phyloP scores from a whole-genome alignment of 106 monocot genomes.

The Dioscorea alata region DNA sequence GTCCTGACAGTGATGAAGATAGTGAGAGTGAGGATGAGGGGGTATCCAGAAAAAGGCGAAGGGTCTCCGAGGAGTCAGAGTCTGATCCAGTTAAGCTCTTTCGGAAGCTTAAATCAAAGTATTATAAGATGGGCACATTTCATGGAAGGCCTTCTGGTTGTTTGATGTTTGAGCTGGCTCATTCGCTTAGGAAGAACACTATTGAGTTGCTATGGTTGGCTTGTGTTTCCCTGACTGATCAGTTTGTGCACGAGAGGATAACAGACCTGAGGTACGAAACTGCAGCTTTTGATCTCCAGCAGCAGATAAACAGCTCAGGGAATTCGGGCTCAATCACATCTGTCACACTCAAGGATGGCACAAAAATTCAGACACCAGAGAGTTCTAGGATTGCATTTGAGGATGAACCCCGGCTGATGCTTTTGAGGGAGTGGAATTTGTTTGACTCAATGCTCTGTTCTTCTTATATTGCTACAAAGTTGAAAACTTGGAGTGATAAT shows the following conservation, averaged over 20 bases:
- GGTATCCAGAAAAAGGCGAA: conserved; percentile 36
- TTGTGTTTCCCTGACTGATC: conserved; percentile 85
- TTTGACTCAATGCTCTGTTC: conserved; percentile 96
- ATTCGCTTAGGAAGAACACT: conserved; percentile 69
- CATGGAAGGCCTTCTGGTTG: conserved; percentile 90
- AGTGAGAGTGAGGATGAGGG: conserved; percentile 35
- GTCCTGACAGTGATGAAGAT: conserved; percentile 34
- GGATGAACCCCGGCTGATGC: conserved; percentile 87
- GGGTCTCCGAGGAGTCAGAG: conserved; percentile 36
- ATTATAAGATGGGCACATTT: conserved; percentile 85
- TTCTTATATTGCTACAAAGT: conserved; percentile 86
- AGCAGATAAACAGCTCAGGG: conserved; percentile 75
- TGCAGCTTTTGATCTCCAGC: conserved; percentile 81
- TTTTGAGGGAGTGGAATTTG: conserved; percentile 84
- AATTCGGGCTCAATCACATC: conserved; percentile 53
- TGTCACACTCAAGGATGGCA: conserved; percentile 84
- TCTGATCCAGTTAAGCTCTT: conserved; percentile 66
- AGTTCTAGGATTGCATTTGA: conserved; percentile 79
- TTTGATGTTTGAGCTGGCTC: conserved; percentile 76
- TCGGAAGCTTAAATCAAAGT: conserved; percentile 66
- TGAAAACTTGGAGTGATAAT: conserved; percentile 96
- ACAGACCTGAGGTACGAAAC: conserved; percentile 83
- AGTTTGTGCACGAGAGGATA: conserved; percentile 84
- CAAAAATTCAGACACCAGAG: conserved; percentile 73
- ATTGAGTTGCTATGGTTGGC: conserved; percentile 88